Percentiles rank a stretch among this genome's conserved stretches.
These are phyloP conservation scores for Quercus dentata DNA, from an alignment of 306 rosid species.

Conservation along the genomic window DNA sequence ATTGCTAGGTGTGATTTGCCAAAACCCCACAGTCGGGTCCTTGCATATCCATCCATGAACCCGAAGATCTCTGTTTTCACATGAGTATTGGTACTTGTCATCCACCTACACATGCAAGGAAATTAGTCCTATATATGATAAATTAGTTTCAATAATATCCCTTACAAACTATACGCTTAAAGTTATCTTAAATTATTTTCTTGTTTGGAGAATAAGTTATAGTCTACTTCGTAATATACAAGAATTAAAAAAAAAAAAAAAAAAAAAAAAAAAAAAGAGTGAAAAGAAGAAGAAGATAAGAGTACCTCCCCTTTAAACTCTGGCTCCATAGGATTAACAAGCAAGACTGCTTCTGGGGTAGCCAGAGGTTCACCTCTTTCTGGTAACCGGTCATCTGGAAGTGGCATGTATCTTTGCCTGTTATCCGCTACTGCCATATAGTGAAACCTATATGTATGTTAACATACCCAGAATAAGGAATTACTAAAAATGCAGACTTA, in stretches of 20 bases:
- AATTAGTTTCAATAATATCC: background rate
- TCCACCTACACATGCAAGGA: slow-evolving; percentile 47
- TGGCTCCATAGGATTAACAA: slow-evolving; percentile 68
- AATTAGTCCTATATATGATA: background rate
- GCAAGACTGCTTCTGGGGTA: slow-evolving; percentile 73
- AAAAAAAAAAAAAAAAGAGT: rapidly evolving
- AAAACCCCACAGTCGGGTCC: slow-evolving; percentile 59
- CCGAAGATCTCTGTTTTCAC: slow-evolving; percentile 67
- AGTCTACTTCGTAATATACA: too few relatives aligned
- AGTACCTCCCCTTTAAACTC: slow-evolving; percentile 73
- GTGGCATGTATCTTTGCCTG: slow-evolving; percentile 84
- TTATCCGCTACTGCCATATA: slow-evolving; percentile 75
- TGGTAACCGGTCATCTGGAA: slow-evolving; percentile 66
- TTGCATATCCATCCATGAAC: slow-evolving; percentile 91
- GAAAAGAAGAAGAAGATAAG: background rate
- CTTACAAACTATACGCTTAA: background rate
- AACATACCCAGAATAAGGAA: background rate
- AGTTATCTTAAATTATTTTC: background rate
- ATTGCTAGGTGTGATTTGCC: slow-evolving; percentile 67
- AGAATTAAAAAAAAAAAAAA: too few relatives aligned
- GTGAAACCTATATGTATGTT: slow-evolving; percentile 49
- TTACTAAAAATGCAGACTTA: background rate
- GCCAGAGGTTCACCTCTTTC: slow-evolving; percentile 58
- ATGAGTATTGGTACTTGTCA: slow-evolving; percentile 94
- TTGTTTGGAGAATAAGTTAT: too few relatives aligned